Percentiles rank a stretch among this genome's conserved stretches.
Evolutionary conservation across 2,329 filamentous ascomycete species (phyloP).

Genomic region (Sporothrix humicola): DNA sequence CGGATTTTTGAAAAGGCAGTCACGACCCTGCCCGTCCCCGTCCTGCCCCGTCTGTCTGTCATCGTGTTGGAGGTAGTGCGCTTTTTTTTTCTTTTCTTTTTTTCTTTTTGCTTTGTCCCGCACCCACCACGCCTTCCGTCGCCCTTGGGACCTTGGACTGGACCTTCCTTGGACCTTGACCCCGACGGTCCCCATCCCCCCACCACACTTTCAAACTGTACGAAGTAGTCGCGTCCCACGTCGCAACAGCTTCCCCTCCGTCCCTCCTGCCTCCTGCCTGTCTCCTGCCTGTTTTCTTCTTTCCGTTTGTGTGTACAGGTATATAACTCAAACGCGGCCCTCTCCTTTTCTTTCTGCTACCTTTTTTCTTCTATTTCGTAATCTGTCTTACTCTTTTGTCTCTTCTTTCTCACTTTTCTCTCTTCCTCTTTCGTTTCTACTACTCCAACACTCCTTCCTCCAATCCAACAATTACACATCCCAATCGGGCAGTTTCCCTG

Average conservation of each 20-base stretch:
- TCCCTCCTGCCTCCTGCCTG: background rate
- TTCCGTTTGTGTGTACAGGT: background rate
- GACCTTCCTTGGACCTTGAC: no score
- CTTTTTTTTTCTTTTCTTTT: no score
- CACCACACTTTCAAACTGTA: constrained; percentile 4
- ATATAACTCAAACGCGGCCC: constrained; percentile 23
- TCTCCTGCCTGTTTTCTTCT: background rate
- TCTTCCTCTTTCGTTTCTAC: background rate
- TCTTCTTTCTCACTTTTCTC: background rate
- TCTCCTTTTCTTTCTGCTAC: background rate
- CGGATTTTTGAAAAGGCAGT: background rate
- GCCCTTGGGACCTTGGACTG: background rate
- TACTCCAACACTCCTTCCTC: constrained; percentile 5
- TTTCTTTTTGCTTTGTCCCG: background rate
- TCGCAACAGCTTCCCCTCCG: constrained; percentile 12
- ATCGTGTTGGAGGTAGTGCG: no score
- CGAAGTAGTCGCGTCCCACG: constrained; percentile 3
- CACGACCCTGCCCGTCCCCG: background rate
- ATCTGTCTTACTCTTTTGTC: background rate
- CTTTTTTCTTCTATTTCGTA: constrained; percentile 4
- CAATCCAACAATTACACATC: background rate
- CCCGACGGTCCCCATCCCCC: background rate
- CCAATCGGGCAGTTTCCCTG: constrained; percentile 24
- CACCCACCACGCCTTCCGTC: constrained; percentile 20
- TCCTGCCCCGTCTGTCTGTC: background rate